Conservation (phyloP, 129 eudicot genomes). For the Artemisia tridentata region DNA sequence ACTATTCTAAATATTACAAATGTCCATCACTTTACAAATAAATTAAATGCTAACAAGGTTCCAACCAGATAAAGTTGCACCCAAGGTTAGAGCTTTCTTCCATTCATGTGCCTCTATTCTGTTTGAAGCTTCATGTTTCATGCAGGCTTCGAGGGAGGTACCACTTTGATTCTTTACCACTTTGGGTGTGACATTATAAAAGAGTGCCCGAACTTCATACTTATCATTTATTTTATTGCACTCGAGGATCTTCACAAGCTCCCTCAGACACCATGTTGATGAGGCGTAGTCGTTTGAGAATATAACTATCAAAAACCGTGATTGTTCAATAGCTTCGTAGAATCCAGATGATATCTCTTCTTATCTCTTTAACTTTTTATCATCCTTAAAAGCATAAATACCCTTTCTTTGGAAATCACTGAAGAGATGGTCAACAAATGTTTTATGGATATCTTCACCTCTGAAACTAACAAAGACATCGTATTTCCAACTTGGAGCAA, state of each 20-base stretch:
- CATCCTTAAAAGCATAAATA: too few species aligned
- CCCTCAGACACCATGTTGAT: constrained; percentile 32
- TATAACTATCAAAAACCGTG: constrained; percentile 26
- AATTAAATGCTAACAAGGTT: too few species aligned
- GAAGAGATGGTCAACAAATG: too few species aligned
- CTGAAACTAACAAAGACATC: too few species aligned
- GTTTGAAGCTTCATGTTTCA: constrained; percentile 21
- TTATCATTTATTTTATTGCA: constrained; percentile 18
- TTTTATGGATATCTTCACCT: too few species aligned
- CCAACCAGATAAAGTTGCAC: constrained; percentile 21
- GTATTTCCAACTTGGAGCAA: too few species aligned
- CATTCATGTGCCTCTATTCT: constrained; percentile 24
- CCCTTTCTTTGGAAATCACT: too few species aligned
- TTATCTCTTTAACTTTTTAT: too few species aligned
- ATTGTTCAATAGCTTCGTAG: constrained; percentile 25
- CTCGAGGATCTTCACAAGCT: constrained; percentile 32
- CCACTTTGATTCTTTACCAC: constrained; percentile 17
- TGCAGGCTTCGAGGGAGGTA: constrained; percentile 22
- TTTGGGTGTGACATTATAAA: constrained; percentile 21
- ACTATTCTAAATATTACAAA: too few species aligned
- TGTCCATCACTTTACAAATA: too few species aligned
- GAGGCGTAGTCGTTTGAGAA: constrained; percentile 29
- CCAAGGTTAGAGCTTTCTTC: constrained; percentile 20
- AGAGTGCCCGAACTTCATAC: constrained; percentile 22
- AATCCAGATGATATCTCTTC: too few species aligned